Percentiles rank a stretch among this genome's conserved stretches.
Conservation (phyloP, 805 yeast genomes). For the Cyberlindnera xylosilytica region DNA sequence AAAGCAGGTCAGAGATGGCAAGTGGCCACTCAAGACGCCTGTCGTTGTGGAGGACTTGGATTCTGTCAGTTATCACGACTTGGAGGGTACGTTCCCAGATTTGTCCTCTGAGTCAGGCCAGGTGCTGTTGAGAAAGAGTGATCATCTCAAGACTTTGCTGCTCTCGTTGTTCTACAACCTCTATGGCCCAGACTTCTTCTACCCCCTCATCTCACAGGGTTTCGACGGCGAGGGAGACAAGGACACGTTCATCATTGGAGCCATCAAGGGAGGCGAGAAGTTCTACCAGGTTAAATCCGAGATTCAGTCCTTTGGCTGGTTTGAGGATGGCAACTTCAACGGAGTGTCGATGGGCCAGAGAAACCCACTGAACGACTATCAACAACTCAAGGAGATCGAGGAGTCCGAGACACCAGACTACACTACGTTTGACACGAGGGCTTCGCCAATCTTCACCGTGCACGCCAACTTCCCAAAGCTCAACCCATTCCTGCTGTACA, state of each 20-base stretch:
- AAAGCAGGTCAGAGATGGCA: slow-evolving; percentile 20
- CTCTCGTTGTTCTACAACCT: slow-evolving; percentile 63
- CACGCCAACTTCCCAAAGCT: slow-evolving; percentile 37
- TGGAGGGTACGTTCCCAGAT: slow-evolving; percentile 63
- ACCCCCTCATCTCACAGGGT: slow-evolving; percentile 68
- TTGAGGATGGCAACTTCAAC: slow-evolving; percentile 38
- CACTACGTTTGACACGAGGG: slow-evolving; percentile 12
- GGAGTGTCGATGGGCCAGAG: slow-evolving; percentile 80
- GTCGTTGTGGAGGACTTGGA: slow-evolving; percentile 15
- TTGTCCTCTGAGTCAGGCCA: slow-evolving; percentile 73
- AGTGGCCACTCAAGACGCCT: slow-evolving; percentile 20
- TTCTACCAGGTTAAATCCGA: slow-evolving; percentile 47
- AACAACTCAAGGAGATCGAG: slow-evolving; percentile 10
- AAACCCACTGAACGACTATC: slow-evolving; percentile 62
- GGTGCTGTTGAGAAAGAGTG: slow-evolving; percentile 54
- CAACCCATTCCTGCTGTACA: slow-evolving; percentile 31
- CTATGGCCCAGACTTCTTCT: slow-evolving; percentile 63
- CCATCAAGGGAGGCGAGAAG: slow-evolving; percentile 29
- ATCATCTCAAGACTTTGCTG: slow-evolving; percentile 56
- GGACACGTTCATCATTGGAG: slow-evolving; percentile 72
- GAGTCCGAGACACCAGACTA: slow-evolving; percentile 8
- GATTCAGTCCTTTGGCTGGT: slow-evolving; percentile 28
- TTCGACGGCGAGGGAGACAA: slow-evolving; percentile 80
- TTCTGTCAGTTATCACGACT: slow-evolving; percentile 51
- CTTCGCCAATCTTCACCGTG: slow-evolving; percentile 30